These are phyloP conservation scores for Ceratobasidium theobromae DNA, from an alignment of 1,284 basidiomycete species.

Conservation along the genomic window DNA sequence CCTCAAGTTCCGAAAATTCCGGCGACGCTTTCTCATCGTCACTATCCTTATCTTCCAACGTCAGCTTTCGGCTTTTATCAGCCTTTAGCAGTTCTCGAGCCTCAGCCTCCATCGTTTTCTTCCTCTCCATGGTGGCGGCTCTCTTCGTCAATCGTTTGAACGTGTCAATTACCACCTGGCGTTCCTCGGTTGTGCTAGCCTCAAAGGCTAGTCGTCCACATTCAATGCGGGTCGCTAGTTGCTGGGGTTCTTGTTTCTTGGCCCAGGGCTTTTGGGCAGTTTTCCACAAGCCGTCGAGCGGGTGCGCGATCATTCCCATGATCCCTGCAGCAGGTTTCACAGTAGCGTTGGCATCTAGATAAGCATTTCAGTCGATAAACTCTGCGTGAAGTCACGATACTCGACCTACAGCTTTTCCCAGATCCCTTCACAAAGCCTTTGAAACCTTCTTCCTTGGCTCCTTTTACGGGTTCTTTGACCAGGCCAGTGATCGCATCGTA, in stretches of 20 bases:
- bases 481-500: slow-evolving; percentile 58
- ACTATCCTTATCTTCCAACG: background rate
- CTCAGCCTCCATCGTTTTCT: slow-evolving; percentile 35
- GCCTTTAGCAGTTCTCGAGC: slow-evolving; percentile 7
- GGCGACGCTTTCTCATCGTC: background rate
- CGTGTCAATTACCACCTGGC: slow-evolving; percentile 43
- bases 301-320: slow-evolving; percentile 49
- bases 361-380: background rate
- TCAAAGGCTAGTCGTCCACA: slow-evolving; percentile 47
- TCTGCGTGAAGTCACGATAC: background rate
- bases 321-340: slow-evolving; percentile 52
- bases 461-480: slow-evolving; percentile 53
- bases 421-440: slow-evolving; percentile 54
- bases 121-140: slow-evolving; percentile 43
- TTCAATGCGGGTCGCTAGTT: slow-evolving; percentile 44
- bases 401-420: slow-evolving; percentile 50
- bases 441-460: slow-evolving; percentile 53
- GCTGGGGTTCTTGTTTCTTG: slow-evolving; percentile 43
- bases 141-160: slow-evolving; percentile 46
- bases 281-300: slow-evolving; percentile 50
- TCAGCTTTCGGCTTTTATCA: slow-evolving; percentile 20
- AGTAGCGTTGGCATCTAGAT: slow-evolving; percentile 49
- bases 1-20: background rate
- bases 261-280: slow-evolving; percentile 43
- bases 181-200: slow-evolving; percentile 43